Evolutionary conservation across 169 alveolate species (phyloP).

Genomic region (Plasmodium relictum): DNA sequence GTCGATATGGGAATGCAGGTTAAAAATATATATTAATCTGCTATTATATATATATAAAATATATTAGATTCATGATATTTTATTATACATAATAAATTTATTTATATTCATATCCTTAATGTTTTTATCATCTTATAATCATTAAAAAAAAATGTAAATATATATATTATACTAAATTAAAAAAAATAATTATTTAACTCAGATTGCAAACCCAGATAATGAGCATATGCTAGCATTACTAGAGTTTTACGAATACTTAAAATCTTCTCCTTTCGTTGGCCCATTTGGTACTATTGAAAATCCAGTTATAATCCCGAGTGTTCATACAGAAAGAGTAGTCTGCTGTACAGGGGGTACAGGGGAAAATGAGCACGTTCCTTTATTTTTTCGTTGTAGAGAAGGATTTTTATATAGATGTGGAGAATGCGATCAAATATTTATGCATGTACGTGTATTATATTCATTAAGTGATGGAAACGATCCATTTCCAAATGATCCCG

Average conservation of each 20-base stretch:
- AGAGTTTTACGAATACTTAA: conserved; percentile 91
- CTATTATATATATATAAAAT: not conserved
- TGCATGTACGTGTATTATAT: conserved; percentile 91
- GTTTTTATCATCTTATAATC: no score
- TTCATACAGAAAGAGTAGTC: conserved; percentile 88
- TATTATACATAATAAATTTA: no score
- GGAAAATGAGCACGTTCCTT: conserved; percentile 91
- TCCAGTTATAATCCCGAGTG: conserved; percentile 92
- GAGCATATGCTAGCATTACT: conserved; percentile 91
- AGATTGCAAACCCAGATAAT: conserved; percentile 85
- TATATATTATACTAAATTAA: no score
- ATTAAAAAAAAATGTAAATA: no score
- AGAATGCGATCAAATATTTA: conserved; percentile 94
- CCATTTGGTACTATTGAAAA: conserved; percentile 93
- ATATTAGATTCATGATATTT: no score
- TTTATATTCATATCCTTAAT: no score
- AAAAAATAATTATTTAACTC: not conserved
- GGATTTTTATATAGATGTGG: conserved; percentile 94
- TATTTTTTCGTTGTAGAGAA: conserved; percentile 91
- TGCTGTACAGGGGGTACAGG: conserved; percentile 94
- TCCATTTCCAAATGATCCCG: conserved; percentile 90
- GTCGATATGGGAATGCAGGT: conserved; percentile 90
- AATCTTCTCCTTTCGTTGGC: conserved; percentile 91
- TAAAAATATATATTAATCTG: not conserved
- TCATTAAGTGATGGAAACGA: conserved; percentile 90